A percentile compares a stretch with the other conserved stretches of the same genome.
Evolutionary conservation across 441 rosid species (phyloP).

Genomic region (Arabidopsis hybrid): DNA sequence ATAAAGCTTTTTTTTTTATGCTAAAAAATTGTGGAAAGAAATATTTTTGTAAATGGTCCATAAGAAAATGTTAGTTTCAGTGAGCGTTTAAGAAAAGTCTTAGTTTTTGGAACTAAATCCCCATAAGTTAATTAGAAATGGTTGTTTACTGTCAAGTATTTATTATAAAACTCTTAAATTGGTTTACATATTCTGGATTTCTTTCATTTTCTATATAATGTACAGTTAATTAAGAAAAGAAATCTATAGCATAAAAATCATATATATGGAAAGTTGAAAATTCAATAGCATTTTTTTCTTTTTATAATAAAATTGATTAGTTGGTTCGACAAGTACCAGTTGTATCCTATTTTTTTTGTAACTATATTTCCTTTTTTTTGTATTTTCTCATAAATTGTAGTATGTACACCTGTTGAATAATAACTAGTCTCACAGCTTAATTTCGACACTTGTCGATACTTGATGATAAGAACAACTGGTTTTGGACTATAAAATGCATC

Average conservation of each 20-base stretch:
- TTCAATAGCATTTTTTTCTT: background rate
- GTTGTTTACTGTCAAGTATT: background rate
- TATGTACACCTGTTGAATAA: background rate
- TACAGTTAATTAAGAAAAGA: background rate
- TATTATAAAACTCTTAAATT: background rate
- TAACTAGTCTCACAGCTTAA: background rate
- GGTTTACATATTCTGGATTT: no score
- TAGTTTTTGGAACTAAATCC: background rate
- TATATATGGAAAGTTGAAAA: background rate
- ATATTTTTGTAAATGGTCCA: background rate
- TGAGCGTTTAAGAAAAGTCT: background rate
- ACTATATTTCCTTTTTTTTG: background rate
- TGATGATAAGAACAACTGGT: background rate
- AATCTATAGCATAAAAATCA: background rate
- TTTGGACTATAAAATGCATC: conserved; percentile 14
- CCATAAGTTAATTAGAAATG: background rate
- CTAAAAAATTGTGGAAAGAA: background rate
- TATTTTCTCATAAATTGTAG: background rate
- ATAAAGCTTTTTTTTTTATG: background rate
- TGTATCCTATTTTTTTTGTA: background rate
- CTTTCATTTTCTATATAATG: background rate
- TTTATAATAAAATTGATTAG: background rate
- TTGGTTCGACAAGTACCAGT: background rate
- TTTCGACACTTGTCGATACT: conserved; percentile 14
- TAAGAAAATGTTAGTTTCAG: background rate